These are phyloP conservation scores for Domatiomyces catenatus DNA, from an alignment of 2,329 filamentous ascomycete genomes.

Conservation along the genomic window DNA sequence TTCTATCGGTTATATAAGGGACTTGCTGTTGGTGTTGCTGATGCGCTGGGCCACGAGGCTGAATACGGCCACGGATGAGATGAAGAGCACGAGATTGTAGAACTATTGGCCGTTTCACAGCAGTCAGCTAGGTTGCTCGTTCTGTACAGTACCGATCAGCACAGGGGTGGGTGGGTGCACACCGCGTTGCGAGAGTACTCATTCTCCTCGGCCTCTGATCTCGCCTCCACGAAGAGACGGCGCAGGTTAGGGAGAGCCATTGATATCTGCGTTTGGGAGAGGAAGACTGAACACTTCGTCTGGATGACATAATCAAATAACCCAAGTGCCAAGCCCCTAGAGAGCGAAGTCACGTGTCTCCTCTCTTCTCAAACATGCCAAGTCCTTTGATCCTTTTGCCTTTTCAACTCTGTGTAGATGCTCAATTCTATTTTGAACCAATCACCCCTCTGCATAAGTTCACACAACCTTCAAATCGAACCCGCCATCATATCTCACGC, in stretches of 20 bases:
- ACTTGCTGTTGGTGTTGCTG: conserved; percentile 27
- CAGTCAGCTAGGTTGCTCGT: background rate
- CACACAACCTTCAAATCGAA: no score
- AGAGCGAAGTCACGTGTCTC: no score
- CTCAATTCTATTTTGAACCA: no score
- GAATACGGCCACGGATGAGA: conserved; percentile 89
- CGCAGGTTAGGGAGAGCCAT: conserved; percentile 69
- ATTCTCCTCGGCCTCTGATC: conserved; percentile 85
- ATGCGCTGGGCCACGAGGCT: conserved; percentile 84
- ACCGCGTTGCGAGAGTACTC: conserved; percentile 88
- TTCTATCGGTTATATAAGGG: conserved; percentile 19
- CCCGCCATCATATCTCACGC: no score
- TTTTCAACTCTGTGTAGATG: no score
- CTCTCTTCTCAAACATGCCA: no score
- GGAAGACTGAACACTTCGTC: background rate
- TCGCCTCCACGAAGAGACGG: conserved; percentile 84
- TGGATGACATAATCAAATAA: no score
- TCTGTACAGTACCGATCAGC: background rate
- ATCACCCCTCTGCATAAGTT: no score
- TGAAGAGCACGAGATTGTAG: conserved; percentile 92
- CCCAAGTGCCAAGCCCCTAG: no score
- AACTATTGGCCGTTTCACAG: conserved; percentile 46
- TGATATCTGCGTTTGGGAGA: background rate
- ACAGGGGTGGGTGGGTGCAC: conserved; percentile 22
- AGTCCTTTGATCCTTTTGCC: no score